Evolutionary conservation across 2,329 filamentous ascomycete genomes (phyloP).

Genomic region (Trichoderma cornu-damae): DNA sequence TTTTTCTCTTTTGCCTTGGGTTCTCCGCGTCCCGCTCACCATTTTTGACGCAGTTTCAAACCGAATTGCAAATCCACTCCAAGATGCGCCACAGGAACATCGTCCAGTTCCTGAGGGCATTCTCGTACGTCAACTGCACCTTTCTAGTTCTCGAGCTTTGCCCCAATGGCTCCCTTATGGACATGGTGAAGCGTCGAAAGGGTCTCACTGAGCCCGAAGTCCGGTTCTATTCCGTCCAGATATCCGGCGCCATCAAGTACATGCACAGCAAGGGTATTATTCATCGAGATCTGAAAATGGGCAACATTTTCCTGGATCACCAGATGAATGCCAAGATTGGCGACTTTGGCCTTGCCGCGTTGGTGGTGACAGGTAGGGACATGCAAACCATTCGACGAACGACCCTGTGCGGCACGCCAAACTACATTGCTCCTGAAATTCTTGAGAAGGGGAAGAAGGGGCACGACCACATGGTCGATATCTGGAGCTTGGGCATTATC

Average conservation of each 20-base stretch:
- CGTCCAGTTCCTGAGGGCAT: conserved; percentile 90
- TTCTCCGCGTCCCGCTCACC: background rate
- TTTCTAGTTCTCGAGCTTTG: conserved; percentile 94
- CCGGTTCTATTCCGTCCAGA: conserved; percentile 87
- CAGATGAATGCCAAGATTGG: conserved; percentile 98
- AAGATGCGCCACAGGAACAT: conserved; percentile 96
- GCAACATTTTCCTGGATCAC: conserved; percentile 90
- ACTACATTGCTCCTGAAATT: conserved; percentile 97
- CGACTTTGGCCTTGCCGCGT: conserved; percentile 89
- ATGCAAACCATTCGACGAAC: conserved; percentile 78
- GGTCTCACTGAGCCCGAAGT: conserved; percentile 91
- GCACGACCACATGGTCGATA: conserved; percentile 95
- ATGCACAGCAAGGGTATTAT: conserved; percentile 95
- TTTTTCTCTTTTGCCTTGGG: background rate
- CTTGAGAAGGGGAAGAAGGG: conserved; percentile 89
- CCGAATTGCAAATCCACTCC: conserved; percentile 93
- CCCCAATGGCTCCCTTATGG: conserved; percentile 92
- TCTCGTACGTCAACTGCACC: conserved; percentile 81
- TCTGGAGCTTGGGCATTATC: conserved; percentile 97
- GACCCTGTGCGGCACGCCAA: conserved; percentile 93
- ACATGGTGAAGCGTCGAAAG: conserved; percentile 91
- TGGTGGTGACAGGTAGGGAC: conserved; percentile 87
- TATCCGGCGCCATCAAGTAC: conserved; percentile 95
- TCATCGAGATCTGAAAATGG: conserved; percentile 95
- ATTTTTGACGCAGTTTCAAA: conserved; percentile 53